These are phyloP conservation scores for Penicillium sp. DNA, from an alignment of 2,329 filamentous ascomycete species.

Conservation along the genomic window DNA sequence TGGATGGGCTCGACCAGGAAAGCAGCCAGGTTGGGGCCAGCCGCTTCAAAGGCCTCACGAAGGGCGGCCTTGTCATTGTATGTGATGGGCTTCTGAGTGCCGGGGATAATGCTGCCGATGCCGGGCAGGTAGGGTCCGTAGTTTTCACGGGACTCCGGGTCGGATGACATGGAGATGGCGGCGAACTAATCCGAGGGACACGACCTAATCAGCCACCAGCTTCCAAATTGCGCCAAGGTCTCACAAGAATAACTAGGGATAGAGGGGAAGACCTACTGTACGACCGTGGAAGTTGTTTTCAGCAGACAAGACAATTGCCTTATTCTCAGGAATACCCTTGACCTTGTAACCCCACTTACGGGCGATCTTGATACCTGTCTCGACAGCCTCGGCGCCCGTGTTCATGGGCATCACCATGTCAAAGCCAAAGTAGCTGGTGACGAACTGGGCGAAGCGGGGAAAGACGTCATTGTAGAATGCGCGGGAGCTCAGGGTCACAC, in stretches of 20 bases:
- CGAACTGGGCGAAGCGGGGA: slow-evolving; percentile 88
- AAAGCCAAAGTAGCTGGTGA: slow-evolving; percentile 83
- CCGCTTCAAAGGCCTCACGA: slow-evolving; percentile 69
- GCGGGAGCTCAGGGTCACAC: slow-evolving; percentile 84
- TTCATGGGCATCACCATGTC: slow-evolving; percentile 99
- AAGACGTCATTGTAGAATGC: slow-evolving; percentile 99
- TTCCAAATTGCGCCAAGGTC: neutral
- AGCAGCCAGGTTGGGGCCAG: slow-evolving; percentile 80
- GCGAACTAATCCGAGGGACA: slow-evolving; percentile 60
- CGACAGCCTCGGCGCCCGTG: slow-evolving; percentile 91
- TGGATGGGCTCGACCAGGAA: slow-evolving; percentile 97
- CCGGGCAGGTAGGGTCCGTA: slow-evolving; percentile 94
- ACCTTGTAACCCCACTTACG: slow-evolving; percentile 98
- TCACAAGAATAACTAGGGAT: neutral
- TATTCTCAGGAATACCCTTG: slow-evolving; percentile 78
- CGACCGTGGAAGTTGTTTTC: slow-evolving; percentile 94
- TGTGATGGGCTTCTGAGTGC: slow-evolving; percentile 70
- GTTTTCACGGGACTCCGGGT: slow-evolving; percentile 92
- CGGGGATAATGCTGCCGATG: slow-evolving; percentile 71
- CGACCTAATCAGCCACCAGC: neutral
- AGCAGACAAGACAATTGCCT: slow-evolving; percentile 79
- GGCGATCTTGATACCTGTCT: slow-evolving; percentile 93
- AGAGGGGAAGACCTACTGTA: slow-evolving; percentile 59
- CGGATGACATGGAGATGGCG: slow-evolving; percentile 90
- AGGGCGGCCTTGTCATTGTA: slow-evolving; percentile 84